phyloP scores from a whole-genome alignment of 495 filamentous ascomycete genomes.

The Penicillium manginii region DNA sequence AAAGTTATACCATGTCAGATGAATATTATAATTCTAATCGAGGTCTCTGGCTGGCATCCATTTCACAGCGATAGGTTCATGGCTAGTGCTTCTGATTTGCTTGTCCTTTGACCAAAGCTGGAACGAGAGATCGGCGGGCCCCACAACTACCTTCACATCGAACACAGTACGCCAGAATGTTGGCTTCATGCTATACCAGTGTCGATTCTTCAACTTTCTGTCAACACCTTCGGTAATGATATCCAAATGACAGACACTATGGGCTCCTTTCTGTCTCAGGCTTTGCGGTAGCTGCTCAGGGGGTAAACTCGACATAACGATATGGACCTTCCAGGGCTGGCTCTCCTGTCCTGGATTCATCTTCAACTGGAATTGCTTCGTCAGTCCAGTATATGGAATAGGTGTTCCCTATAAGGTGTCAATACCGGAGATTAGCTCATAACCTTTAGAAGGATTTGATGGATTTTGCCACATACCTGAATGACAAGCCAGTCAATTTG shows the following conservation, averaged over 20 bases:
- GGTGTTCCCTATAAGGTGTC: slow-evolving; percentile 31
- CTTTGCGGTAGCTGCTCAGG: slow-evolving; percentile 44
- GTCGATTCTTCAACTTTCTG: slow-evolving; percentile 48
- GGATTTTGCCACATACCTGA: slow-evolving; percentile 37
- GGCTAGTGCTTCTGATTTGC: slow-evolving; percentile 43
- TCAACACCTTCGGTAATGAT: slow-evolving; percentile 40
- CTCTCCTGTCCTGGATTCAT: slow-evolving; percentile 42
- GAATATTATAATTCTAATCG: not conserved
- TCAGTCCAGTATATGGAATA: slow-evolving; percentile 41
- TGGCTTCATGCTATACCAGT: slow-evolving; percentile 46
- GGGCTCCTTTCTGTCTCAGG: slow-evolving; percentile 37
- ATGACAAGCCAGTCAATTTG: slow-evolving; percentile 62
- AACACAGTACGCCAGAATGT: slow-evolving; percentile 53
- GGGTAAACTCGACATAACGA: slow-evolving; percentile 53
- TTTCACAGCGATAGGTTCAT: slow-evolving; percentile 53
- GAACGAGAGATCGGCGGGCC: slow-evolving; percentile 58
- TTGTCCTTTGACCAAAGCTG: slow-evolving; percentile 56
- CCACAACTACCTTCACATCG: slow-evolving; percentile 55
- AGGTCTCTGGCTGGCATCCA: slow-evolving; percentile 41
- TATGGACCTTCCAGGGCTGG: slow-evolving; percentile 45
- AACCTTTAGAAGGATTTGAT: not conserved
- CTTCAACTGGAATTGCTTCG: slow-evolving; percentile 50
- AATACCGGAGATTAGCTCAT: not conserved
- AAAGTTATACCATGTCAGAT: not conserved
- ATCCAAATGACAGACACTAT: slow-evolving; percentile 30